Evolutionary conservation across 768 basidiomycete genomes (phyloP).

Genomic region (Lepiota subincarnata): DNA sequence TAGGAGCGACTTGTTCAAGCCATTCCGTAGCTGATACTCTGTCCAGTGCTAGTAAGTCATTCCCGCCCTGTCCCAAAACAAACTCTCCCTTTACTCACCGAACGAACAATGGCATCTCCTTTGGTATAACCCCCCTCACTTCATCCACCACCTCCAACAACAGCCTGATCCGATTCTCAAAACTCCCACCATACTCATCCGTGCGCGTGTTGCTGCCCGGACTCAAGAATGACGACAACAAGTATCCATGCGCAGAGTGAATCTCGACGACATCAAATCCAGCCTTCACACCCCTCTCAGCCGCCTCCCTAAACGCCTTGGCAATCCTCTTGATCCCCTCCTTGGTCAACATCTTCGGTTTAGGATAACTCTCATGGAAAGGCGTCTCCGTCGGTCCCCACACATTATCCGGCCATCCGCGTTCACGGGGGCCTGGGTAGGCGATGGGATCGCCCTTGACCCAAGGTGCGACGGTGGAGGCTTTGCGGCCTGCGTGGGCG

Average conservation of each 20-base stretch:
- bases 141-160: slow-evolving; percentile 61
- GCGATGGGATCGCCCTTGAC: slow-evolving; percentile 23
- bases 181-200: slow-evolving; percentile 67
- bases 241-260: slow-evolving; percentile 62
- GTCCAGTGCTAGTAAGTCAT: neutral
- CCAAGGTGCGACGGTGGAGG: slow-evolving; percentile 62
- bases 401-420: slow-evolving; percentile 54
- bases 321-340: slow-evolving; percentile 57
- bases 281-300: slow-evolving; percentile 49
- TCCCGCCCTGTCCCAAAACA: neutral
- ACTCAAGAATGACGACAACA: slow-evolving; percentile 53
- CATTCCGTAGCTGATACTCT: slow-evolving; percentile 74
- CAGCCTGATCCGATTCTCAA: slow-evolving; percentile 66
- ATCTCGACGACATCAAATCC: slow-evolving; percentile 64
- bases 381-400: slow-evolving; percentile 53
- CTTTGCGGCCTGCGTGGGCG: slow-evolving; percentile 76
- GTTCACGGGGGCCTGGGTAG: slow-evolving; percentile 30
- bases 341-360: slow-evolving; percentile 52
- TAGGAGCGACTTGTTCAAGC: slow-evolving; percentile 53
- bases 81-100: slow-evolving; percentile 34
- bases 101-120: slow-evolving; percentile 66
- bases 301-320: slow-evolving; percentile 48
- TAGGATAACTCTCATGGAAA: slow-evolving; percentile 37
- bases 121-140: slow-evolving; percentile 55
- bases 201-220: slow-evolving; percentile 59